phyloP scores from a whole-genome alignment of 495 filamentous ascomycete genomes.

The Aspergillus saccharolyticus region DNA sequence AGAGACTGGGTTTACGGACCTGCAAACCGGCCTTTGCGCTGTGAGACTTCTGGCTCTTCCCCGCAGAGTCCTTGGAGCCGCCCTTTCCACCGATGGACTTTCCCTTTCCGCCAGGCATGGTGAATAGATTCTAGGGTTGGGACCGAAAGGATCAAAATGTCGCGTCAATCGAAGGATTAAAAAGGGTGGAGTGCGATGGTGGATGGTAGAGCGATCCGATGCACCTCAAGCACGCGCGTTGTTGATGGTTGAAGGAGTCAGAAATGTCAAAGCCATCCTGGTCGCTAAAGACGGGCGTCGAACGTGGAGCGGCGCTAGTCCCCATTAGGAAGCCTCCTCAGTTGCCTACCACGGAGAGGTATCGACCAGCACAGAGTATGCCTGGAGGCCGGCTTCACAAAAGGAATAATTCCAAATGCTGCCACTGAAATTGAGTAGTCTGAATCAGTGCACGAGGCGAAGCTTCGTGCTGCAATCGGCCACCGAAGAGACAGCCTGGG shows the following conservation, averaged over 20 bases:
- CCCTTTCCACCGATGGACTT: constrained; percentile 95
- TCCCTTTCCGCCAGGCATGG: constrained; percentile 85
- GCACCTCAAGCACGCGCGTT: constrained; percentile 38
- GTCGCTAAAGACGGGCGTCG: constrained; percentile 40
- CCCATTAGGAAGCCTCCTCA: constrained; percentile 29
- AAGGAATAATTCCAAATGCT: background rate
- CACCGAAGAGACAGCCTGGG: background rate
- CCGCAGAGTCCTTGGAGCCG: constrained; percentile 63
- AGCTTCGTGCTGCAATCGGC: background rate
- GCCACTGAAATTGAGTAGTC: background rate
- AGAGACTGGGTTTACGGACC: constrained; percentile 55
- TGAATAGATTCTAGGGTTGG: constrained; percentile 26
- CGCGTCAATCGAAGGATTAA: constrained; percentile 20
- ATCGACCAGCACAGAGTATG: background rate
- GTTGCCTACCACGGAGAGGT: constrained; percentile 12
- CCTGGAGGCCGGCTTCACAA: background rate
- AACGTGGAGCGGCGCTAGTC: constrained; percentile 35
- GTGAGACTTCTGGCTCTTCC: constrained; percentile 96
- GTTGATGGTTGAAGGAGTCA: constrained; percentile 49
- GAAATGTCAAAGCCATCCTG: constrained; percentile 42
- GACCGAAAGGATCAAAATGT: constrained; percentile 25
- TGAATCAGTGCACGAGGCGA: background rate
- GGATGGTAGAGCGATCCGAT: constrained; percentile 35
- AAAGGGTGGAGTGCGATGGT: constrained; percentile 25
- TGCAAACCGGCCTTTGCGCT: constrained; percentile 97